Percentiles rank a stretch among this genome's conserved stretches.
These are phyloP conservation scores for Meredithiella fracta DNA, from an alignment of 2,329 filamentous ascomycete genomes.

Conservation along the genomic window DNA sequence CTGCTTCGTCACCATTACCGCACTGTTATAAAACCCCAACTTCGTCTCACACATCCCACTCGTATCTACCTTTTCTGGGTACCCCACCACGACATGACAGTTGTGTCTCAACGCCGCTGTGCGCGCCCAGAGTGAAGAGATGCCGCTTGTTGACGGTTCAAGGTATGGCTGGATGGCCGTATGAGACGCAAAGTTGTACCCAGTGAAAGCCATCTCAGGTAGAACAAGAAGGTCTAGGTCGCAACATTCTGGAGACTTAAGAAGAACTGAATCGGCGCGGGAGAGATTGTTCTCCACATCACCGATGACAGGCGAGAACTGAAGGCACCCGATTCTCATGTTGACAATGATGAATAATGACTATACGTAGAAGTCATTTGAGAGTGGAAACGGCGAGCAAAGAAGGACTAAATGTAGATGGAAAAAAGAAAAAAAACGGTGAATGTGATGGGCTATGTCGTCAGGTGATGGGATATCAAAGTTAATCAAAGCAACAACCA, in stretches of 20 bases:
- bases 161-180: conserved; percentile 51
- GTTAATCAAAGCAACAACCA: not conserved
- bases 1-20: conserved; percentile 37
- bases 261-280: conserved; percentile 47
- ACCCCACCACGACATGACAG: conserved; percentile 55
- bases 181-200: conserved; percentile 63
- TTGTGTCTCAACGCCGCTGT: conserved; percentile 47
- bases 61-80: conserved; percentile 51
- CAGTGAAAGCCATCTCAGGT: conserved; percentile 61
- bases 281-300: conserved; percentile 54
- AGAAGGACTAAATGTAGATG: not conserved
- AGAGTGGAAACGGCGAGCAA: not conserved
- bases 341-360: conserved; percentile 14
- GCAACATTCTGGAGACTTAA: conserved; percentile 21
- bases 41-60: conserved; percentile 31
- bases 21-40: conserved; percentile 39
- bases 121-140: conserved; percentile 55
- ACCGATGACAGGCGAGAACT: conserved; percentile 57
- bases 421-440: not conserved
- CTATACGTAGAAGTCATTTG: not conserved
- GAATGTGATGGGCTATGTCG: not conserved
- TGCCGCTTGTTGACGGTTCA: conserved; percentile 48
- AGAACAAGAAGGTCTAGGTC: conserved; percentile 48
- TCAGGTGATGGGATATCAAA: too few species aligned
- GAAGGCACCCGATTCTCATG: conserved; percentile 55